These are phyloP conservation scores for Helminthosporium solani DNA, from an alignment of 2,329 filamentous ascomycete genomes.

Conservation along the genomic window DNA sequence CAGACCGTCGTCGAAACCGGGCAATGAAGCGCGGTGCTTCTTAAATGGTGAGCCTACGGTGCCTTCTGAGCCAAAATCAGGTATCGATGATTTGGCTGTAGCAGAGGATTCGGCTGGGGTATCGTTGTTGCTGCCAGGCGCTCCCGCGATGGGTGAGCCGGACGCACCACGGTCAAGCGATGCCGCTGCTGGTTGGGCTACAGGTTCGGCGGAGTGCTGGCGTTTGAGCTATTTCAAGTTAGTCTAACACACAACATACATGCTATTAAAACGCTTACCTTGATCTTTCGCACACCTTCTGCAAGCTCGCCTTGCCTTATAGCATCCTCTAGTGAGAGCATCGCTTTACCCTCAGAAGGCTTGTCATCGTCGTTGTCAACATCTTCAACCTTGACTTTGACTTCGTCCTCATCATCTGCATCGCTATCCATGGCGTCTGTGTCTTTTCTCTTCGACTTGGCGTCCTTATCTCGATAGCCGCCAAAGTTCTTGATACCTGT, in stretches of 20 bases:
- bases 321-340: slow-evolving; percentile 68
- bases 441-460: slow-evolving; percentile 54
- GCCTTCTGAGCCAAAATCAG: slow-evolving; percentile 51
- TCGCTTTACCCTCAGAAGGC: slow-evolving; percentile 59
- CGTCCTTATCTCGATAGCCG: slow-evolving; percentile 72
- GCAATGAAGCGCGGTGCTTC: slow-evolving; percentile 67
- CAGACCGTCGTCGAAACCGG: slow-evolving; percentile 49
- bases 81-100: slow-evolving; percentile 32
- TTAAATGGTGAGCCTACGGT: slow-evolving; percentile 71
- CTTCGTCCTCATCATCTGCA: slow-evolving; percentile 67
- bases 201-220: slow-evolving; percentile 72
- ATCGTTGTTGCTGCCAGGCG: slow-evolving; percentile 17
- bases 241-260: slow-evolving; percentile 1
- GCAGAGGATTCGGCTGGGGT: slow-evolving; percentile 25
- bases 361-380: slow-evolving; percentile 55
- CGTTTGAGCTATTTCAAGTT: slow-evolving; percentile 67
- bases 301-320: slow-evolving; percentile 72
- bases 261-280: slow-evolving; percentile 53
- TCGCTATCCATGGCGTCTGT: slow-evolving; percentile 70
- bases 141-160: slow-evolving; percentile 27
- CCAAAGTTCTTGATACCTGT: slow-evolving; percentile 89
- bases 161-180: slow-evolving; percentile 26
- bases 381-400: slow-evolving; percentile 66
- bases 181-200: slow-evolving; percentile 44
- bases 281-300: slow-evolving; percentile 79